Percentiles rank a stretch among this genome's conserved stretches.
Evolutionary conservation across 306 rosid species (phyloP).

Genomic region (Rosa persica): DNA sequence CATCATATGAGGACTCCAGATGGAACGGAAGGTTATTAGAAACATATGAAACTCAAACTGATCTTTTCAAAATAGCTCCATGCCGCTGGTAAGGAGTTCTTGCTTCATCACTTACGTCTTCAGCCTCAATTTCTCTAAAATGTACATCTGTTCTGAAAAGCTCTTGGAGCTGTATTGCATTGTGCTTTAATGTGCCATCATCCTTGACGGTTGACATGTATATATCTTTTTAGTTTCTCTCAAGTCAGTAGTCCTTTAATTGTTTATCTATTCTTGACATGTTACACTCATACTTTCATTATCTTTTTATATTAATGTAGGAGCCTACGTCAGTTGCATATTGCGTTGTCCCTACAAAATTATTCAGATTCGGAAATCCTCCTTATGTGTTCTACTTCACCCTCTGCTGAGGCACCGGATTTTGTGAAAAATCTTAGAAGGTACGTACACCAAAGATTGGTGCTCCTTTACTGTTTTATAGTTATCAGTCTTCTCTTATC

Average conservation of each 20-base stretch:
- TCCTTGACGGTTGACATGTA: background rate
- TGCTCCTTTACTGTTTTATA: background rate
- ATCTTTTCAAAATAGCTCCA: constrained; percentile 66
- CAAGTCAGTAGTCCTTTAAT: background rate
- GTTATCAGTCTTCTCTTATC: background rate
- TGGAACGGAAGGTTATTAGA: constrained; percentile 71
- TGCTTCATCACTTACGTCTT: background rate
- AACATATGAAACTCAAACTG: constrained; percentile 71
- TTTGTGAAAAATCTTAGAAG: constrained; percentile 65
- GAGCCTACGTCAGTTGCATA: constrained; percentile 36
- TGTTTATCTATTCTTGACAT: background rate
- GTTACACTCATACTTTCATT: constrained; percentile 19
- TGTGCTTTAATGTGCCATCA: background rate
- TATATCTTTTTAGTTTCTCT: background rate
- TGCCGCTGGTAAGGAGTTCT: constrained; percentile 63
- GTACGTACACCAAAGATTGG: constrained; percentile 29
- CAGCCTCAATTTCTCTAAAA: background rate
- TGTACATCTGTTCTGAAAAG: background rate
- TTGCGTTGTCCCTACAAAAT: constrained; percentile 38
- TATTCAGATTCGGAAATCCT: constrained; percentile 76
- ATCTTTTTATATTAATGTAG: constrained; percentile 36
- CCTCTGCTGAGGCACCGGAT: constrained; percentile 75
- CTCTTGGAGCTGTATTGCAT: background rate
- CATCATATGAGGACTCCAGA: constrained; percentile 53
- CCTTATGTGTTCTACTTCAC: constrained; percentile 74